These are phyloP conservation scores for Penicillium pulvis DNA, from an alignment of 495 filamentous ascomycete genomes.

Conservation along the genomic window DNA sequence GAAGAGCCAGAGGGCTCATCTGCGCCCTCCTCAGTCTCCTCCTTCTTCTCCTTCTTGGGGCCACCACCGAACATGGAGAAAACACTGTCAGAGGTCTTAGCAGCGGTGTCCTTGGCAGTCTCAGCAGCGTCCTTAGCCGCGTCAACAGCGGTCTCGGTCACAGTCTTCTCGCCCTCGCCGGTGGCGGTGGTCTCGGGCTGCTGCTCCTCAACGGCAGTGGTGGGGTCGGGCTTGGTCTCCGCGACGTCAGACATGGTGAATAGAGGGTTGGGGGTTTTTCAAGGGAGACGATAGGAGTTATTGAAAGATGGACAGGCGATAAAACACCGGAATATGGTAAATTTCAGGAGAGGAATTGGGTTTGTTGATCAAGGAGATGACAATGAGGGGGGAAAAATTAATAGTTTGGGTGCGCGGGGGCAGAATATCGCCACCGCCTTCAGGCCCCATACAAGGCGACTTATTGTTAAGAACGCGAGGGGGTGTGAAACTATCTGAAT, in stretches of 20 bases:
- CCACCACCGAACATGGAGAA: conserved; percentile 98
- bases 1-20: conserved; percentile 83
- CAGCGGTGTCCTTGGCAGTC: conserved; percentile 50
- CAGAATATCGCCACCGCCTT: conserved; percentile 29
- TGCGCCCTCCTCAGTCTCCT: conserved; percentile 73
- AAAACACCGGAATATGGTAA: conserved; percentile 16
- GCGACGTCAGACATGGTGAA: conserved; percentile 50
- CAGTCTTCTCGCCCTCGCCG: conserved; percentile 38
- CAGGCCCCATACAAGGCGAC: conserved; percentile 11
- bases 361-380: conserved; percentile 30
- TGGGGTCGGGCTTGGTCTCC: conserved; percentile 53
- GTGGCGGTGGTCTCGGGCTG: conserved; percentile 43
- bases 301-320: conserved; percentile 6
- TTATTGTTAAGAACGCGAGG: conserved; percentile 20
- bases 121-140: conserved; percentile 47
- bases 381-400: conserved; percentile 39
- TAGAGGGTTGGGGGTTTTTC: conserved; percentile 5
- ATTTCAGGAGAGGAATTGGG: conserved; percentile 19
- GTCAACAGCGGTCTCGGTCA: conserved; percentile 41
- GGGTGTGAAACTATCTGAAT: conserved; percentile 6
- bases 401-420: conserved; percentile 26
- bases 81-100: conserved; percentile 69
- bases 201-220: conserved; percentile 44
- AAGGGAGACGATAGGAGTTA: conserved; percentile 5
- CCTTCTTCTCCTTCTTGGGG: conserved; percentile 80